Conservation (phyloP, 192 early-diverging fungal species). For the Rhizophagus clarus region DNA sequence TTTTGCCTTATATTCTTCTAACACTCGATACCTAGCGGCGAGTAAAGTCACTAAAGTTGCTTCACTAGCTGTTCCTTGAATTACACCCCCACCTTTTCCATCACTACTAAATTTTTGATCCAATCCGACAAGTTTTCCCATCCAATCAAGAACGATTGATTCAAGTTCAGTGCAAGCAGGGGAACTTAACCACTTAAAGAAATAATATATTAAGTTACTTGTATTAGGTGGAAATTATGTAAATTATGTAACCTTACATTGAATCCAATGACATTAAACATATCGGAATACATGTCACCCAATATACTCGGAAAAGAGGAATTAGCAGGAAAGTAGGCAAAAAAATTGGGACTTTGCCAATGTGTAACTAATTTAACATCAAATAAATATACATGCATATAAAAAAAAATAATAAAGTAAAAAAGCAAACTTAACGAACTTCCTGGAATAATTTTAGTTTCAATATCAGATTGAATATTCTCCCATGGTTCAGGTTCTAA, state of each 20-base stretch:
- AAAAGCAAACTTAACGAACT: background rate
- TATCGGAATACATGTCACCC: conserved; percentile 64
- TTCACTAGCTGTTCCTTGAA: conserved; percentile 65
- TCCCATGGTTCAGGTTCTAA: conserved; percentile 43
- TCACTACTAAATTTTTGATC: conserved; percentile 55
- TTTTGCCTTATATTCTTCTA: conserved; percentile 39
- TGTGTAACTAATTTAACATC: conserved; percentile 50
- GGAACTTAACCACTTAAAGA: conserved; percentile 46
- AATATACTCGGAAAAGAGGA: conserved; percentile 58
- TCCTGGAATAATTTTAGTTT: conserved; percentile 63
- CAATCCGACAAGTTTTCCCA: conserved; percentile 61
- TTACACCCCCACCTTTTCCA: conserved; percentile 64
- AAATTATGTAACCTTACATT: conserved; percentile 40
- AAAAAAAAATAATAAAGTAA: no score
- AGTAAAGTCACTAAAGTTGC: conserved; percentile 60
- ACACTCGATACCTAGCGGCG: conserved; percentile 52
- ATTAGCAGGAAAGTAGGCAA: conserved; percentile 58
- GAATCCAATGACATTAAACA: conserved; percentile 57
- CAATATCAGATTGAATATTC: conserved; percentile 46
- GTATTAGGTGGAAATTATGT: background rate
- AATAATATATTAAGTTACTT: background rate
- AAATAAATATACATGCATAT: background rate
- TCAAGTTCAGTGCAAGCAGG: conserved; percentile 69
- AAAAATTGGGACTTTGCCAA: conserved; percentile 70
- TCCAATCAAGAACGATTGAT: conserved; percentile 63